phyloP scores from a whole-genome alignment of 257 asterid genomes.

The Solanum bulbocastanum region DNA sequence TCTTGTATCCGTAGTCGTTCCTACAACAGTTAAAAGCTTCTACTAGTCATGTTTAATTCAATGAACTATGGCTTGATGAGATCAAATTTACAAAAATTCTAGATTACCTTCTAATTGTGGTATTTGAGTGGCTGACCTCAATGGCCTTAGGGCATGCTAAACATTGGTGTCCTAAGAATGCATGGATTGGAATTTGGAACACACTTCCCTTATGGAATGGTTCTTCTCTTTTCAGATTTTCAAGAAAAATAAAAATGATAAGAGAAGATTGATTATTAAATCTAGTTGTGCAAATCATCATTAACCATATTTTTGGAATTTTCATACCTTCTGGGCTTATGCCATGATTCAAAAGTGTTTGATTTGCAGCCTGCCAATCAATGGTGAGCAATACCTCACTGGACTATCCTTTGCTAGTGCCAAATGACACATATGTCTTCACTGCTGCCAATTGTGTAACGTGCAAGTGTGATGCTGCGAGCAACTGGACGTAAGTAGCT shows the following conservation, averaged over 20 bases:
- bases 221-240: neutral
- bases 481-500: conserved; percentile 52
- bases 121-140: neutral
- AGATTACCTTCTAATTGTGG: neutral
- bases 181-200: no score
- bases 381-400: conserved; percentile 27
- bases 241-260: neutral
- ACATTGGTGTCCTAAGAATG: neutral
- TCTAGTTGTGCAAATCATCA: neutral
- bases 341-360: neutral
- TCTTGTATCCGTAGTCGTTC: neutral
- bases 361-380: conserved; percentile 62
- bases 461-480: conserved; percentile 63
- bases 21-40: neutral
- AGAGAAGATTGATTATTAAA: neutral
- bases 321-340: neutral
- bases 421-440: conserved; percentile 47
- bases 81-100: neutral
- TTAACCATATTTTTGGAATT: neutral
- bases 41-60: neutral
- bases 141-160: neutral
- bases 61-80: neutral
- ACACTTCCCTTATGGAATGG: no score
- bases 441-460: conserved; percentile 62
- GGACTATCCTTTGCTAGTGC: conserved; percentile 67